These are phyloP conservation scores for Volvariella volvacea DNA, from an alignment of 1,284 basidiomycete species.

Conservation along the genomic window DNA sequence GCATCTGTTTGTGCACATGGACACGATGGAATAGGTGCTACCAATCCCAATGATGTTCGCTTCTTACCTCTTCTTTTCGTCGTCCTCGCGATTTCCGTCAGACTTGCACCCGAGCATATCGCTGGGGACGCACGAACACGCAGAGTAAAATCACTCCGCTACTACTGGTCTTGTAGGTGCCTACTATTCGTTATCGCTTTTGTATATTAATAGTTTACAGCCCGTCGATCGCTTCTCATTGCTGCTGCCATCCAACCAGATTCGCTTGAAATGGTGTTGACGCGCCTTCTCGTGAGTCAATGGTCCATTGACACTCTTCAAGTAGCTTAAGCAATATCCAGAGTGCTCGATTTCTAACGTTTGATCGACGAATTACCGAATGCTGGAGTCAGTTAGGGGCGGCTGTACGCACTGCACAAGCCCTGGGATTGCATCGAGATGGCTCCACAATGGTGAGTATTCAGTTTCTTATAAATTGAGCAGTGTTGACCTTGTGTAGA, in stretches of 20 bases:
- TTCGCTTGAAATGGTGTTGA: slow-evolving; percentile 84
- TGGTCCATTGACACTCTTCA: neutral
- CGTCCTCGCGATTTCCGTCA: slow-evolving; percentile 84
- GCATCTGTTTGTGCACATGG: slow-evolving; percentile 74
- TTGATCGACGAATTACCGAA: slow-evolving; percentile 85
- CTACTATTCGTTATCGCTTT: slow-evolving; percentile 9
- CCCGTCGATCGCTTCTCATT: slow-evolving; percentile 79
- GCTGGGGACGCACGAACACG: slow-evolving; percentile 72
- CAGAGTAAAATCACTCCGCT: slow-evolving; percentile 75
- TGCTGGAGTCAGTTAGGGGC: slow-evolving; percentile 95
- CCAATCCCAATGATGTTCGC: slow-evolving; percentile 77
- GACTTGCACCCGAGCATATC: slow-evolving; percentile 80
- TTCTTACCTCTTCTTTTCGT: slow-evolving; percentile 91
- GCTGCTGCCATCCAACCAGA: slow-evolving; percentile 89
- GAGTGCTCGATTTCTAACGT: slow-evolving; percentile 88
- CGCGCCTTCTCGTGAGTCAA: slow-evolving; percentile 68
- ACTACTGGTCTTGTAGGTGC: slow-evolving; percentile 89
- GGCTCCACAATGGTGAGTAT: slow-evolving; percentile 72
- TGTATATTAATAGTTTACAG: slow-evolving; percentile 32
- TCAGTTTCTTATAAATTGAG: neutral
- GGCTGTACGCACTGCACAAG: slow-evolving; percentile 89
- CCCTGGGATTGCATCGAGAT: slow-evolving; percentile 89
- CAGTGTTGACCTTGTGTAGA: slow-evolving; percentile 29
- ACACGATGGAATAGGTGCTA: slow-evolving; percentile 46
- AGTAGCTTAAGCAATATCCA: slow-evolving; percentile 22